Conservation (phyloP, 2,329 filamentous ascomycete species). For the Fonsecaea erecta region DNA sequence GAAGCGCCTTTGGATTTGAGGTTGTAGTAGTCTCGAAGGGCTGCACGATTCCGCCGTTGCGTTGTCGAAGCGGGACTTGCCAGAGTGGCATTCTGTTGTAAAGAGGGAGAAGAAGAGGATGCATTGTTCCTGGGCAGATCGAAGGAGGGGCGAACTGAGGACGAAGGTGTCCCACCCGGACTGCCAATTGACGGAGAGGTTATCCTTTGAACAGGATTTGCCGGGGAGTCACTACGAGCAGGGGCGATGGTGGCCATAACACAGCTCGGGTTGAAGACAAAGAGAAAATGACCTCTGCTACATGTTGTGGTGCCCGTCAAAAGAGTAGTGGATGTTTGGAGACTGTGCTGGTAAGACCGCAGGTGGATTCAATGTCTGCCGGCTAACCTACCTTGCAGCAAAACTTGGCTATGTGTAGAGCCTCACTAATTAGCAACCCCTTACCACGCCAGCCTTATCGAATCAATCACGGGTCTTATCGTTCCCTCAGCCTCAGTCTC, state of each 20-base stretch:
- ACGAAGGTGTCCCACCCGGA: conserved; percentile 63
- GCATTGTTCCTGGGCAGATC: conserved; percentile 60
- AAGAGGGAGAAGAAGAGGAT: conserved; percentile 38
- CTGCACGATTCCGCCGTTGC: conserved; percentile 73
- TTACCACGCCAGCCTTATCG: background rate
- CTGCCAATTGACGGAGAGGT: conserved; percentile 55
- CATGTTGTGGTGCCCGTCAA: background rate
- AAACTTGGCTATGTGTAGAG: background rate
- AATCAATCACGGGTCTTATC: background rate
- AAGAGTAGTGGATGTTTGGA: background rate
- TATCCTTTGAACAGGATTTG: conserved; percentile 20
- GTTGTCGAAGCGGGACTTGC: conserved; percentile 66
- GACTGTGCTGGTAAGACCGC: background rate
- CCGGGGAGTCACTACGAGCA: conserved; percentile 25
- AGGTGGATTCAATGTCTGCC: background rate
- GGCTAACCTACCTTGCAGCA: background rate
- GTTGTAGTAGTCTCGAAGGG: conserved; percentile 93
- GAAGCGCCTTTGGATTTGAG: conserved; percentile 59
- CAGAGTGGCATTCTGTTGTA: conserved; percentile 43
- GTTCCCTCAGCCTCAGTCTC: too few species aligned
- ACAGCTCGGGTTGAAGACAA: background rate
- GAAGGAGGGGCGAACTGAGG: conserved; percentile 75
- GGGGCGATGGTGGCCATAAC: conserved; percentile 26
- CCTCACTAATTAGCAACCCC: too few species aligned
- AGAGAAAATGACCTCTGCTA: background rate